phyloP scores from a whole-genome alignment of 257 asterid genomes.

The Plantago ovata region DNA sequence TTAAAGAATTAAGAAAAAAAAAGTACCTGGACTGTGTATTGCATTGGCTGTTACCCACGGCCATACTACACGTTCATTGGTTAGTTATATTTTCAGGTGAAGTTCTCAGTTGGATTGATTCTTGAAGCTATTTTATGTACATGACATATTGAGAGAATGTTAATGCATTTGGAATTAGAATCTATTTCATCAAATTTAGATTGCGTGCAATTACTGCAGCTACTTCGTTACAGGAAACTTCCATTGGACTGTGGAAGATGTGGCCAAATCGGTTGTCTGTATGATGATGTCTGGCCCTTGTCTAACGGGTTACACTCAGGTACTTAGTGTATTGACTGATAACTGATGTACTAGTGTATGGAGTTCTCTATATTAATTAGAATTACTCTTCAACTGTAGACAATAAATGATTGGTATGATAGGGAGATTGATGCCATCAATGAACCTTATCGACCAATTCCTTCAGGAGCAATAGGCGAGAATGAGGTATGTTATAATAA shows the following conservation, averaged over 20 bases:
- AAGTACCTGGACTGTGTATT: background rate
- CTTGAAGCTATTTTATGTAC: background rate
- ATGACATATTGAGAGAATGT: no score
- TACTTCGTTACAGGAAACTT: no score
- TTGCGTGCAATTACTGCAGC: no score
- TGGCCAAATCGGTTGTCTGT: slow-evolving; percentile 81
- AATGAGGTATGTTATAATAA: slow-evolving; percentile 55
- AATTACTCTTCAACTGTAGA: slow-evolving; percentile 40
- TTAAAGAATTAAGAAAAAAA: no score
- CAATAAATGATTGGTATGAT: slow-evolving; percentile 95
- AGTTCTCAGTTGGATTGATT: background rate
- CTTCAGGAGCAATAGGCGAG: slow-evolving; percentile 86
- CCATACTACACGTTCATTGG: no score
- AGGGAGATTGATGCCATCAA: slow-evolving; percentile 96
- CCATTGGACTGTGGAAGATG: no score
- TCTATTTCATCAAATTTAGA: no score
- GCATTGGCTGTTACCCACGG: background rate
- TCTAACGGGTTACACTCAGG: slow-evolving; percentile 97
- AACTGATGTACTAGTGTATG: no score
- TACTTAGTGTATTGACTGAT: slow-evolving; percentile 21
- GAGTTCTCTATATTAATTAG: slow-evolving; percentile 10
- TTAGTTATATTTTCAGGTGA: no score
- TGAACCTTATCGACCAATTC: slow-evolving; percentile 96
- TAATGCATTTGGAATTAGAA: no score
- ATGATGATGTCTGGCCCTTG: slow-evolving; percentile 97